Evolutionary conservation across 345 rosid species (phyloP).

Genomic region (Pistacia atlantica): DNA sequence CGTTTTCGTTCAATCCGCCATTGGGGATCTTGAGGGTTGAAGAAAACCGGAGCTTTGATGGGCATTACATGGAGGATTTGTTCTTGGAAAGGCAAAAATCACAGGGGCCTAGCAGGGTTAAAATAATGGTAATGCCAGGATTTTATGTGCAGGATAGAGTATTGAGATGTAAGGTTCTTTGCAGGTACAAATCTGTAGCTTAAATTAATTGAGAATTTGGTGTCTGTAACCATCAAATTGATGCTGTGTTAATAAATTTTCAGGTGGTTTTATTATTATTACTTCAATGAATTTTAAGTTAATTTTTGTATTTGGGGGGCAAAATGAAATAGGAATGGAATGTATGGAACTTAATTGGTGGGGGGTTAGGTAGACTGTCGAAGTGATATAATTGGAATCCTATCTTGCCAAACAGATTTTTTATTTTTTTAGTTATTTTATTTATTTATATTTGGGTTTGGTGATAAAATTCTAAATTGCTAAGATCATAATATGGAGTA

Average conservation of each 20-base stretch:
- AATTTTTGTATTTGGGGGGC: not conserved
- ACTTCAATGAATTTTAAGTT: not conserved
- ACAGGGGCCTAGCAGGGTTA: constrained; percentile 53
- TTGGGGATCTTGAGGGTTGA: constrained; percentile 82
- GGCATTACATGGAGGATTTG: constrained; percentile 89
- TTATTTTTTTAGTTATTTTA: not conserved
- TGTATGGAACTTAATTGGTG: not conserved
- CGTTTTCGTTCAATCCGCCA: constrained; percentile 83
- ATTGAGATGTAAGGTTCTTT: constrained; percentile 88
- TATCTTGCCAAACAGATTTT: not conserved
- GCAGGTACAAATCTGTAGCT: constrained; percentile 65
- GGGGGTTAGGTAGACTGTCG: constrained; percentile 9
- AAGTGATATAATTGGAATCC: constrained; percentile 18
- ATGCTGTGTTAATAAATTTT: not conserved
- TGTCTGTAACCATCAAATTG: not conserved
- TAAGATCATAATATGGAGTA: not conserved
- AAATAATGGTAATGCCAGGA: constrained; percentile 95
- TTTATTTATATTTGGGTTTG: not conserved
- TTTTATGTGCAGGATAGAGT: constrained; percentile 81
- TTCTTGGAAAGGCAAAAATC: constrained; percentile 58
- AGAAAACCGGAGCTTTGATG: constrained; percentile 68
- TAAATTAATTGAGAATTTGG: constrained; percentile 8
- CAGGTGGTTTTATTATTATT: not conserved
- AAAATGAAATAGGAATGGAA: not conserved
- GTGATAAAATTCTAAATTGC: not conserved